Base-by-base conservation (phyloP, 192 early-diverging fungal genomes). In the Rhizophagus sp. region DNA sequence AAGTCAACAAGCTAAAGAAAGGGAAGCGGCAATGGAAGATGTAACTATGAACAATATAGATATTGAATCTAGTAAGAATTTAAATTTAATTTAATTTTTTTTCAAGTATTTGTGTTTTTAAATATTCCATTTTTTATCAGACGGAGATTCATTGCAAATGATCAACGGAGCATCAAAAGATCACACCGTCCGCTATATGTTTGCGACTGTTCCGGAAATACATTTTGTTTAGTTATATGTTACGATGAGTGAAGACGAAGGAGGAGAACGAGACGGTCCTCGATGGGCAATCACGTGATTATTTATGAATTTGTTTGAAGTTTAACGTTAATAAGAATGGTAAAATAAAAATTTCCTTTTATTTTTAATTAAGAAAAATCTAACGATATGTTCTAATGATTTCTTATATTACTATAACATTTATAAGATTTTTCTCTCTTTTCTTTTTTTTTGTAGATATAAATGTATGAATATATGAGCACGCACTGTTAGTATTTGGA, bases 1-100 rank as follows among this genome's bases (percentile, higher is more conserved):
- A 68, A 68, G 36, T 30, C 66, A 68, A 11, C 66, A 68, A 68
- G 66, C 66, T 27, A 19, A 68, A 68, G 66, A 15, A 22, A 68
- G 66, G 10, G 66, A 36, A 30, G 66, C 66, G 34, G 13, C 50
- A 57, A 57, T 57, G 50, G 50, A 57, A 2, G 50, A 57, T 57
- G 50, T 57, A 19, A 57, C 13, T 19, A 57, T 57, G 50, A 57
- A 57, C 4, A 57, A 19, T 19, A 57, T 57, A 19, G 50, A 15
- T 52, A 57, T 22, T 1, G 50, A 57, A 57, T 19, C 50, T 57
- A 57, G 50, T 57, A 57, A 57, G 50, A 22, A 57, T 19, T 50
- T 57, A 57, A 5, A 57, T 57, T 19, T 57, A 57, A 41, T 57
- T 57, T 19, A 19, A 19, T 57, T 19, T 4, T 15, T 52, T 57